Percentiles rank a stretch among this genome's conserved stretches.
Conservation (phyloP, 2,329 filamentous ascomycete species). For the Chrysoporthe austroafricana region DNA sequence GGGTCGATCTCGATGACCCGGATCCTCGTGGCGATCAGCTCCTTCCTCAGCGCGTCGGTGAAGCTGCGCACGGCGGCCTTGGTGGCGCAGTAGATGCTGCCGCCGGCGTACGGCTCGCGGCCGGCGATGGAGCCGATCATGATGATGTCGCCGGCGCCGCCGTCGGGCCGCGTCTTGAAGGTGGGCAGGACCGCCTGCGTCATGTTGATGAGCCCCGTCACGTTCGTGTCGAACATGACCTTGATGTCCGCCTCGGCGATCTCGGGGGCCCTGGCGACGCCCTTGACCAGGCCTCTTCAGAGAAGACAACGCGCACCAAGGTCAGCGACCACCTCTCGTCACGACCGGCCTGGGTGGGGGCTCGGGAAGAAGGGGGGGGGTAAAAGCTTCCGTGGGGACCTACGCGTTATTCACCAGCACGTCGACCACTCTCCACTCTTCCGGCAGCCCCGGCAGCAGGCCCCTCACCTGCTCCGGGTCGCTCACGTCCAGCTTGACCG, state of each 20-base stretch:
- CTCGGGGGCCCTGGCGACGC: constrained; percentile 81
- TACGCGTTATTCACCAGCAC: constrained; percentile 96
- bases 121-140: constrained; percentile 94
- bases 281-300: constrained; percentile 81
- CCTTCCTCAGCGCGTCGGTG: constrained; percentile 79
- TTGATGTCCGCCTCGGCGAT: constrained; percentile 83
- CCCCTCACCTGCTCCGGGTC: constrained; percentile 72
- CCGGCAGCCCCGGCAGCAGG: constrained; percentile 75
- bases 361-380: neutral
- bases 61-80: constrained; percentile 88
- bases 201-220: constrained; percentile 91
- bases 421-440: constrained; percentile 83
- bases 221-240: constrained; percentile 90
- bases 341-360: too few species aligned
- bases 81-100: constrained; percentile 90
- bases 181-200: constrained; percentile 87
- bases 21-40: constrained; percentile 80
- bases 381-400: constrained; percentile 38
- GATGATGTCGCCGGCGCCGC: constrained; percentile 89
- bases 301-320: neutral
- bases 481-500: constrained; percentile 86
- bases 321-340: neutral
- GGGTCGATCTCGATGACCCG: constrained; percentile 88
- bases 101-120: constrained; percentile 81
- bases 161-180: constrained; percentile 75